These are phyloP conservation scores for Populus nigra DNA, from an alignment of 345 rosid species.

Conservation along the genomic window DNA sequence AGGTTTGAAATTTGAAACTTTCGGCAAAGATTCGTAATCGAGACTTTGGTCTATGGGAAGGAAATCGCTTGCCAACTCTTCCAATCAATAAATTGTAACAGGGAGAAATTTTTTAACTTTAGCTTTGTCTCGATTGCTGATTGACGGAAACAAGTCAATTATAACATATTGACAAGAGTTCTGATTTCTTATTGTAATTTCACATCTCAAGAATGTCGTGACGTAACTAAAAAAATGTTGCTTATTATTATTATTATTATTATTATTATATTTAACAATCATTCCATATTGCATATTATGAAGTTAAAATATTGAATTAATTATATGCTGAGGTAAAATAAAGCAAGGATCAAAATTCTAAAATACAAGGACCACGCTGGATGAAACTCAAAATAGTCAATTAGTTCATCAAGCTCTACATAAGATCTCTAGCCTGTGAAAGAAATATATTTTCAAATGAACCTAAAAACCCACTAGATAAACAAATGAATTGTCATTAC, in stretches of 20 bases:
- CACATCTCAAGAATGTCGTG: background rate
- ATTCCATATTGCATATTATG: too few relatives aligned
- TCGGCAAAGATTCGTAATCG: background rate
- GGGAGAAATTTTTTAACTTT: background rate
- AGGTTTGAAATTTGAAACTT: conserved; percentile 1
- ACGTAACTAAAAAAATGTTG: too few relatives aligned
- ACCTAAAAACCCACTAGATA: background rate
- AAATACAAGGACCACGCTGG: background rate
- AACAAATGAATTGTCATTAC: background rate
- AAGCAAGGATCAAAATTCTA: background rate
- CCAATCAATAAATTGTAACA: background rate
- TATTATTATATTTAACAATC: too few relatives aligned
- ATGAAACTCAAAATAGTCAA: background rate
- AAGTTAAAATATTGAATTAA: too few relatives aligned
- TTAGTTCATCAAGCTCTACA: too few relatives aligned
- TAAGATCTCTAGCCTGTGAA: background rate
- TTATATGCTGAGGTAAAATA: too few relatives aligned
- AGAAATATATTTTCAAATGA: background rate
- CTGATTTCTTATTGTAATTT: background rate
- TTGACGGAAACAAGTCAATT: background rate
- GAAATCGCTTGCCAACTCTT: background rate
- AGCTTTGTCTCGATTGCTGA: background rate
- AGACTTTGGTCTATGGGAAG: conserved; percentile 1
- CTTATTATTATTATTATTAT: too few relatives aligned
- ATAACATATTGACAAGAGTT: background rate